Conservation (phyloP, 2,329 filamentous ascomycete genomes). For the Nemania sp. region DNA sequence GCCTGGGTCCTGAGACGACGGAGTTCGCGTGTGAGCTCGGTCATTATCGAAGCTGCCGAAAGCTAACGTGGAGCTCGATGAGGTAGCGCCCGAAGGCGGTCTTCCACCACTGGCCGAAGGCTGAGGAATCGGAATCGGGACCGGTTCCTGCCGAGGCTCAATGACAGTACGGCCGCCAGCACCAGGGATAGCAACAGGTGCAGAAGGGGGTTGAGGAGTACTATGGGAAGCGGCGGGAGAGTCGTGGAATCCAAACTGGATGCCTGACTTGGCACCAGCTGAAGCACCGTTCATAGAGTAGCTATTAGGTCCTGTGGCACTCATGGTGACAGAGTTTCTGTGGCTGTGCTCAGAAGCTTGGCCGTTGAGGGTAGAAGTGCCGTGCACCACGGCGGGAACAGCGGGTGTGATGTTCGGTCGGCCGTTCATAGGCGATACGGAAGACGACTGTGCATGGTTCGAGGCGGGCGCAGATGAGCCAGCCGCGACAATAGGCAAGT, state of each 20-base stretch:
- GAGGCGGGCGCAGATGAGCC: conserved; percentile 56
- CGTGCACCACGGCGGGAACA: conserved; percentile 66
- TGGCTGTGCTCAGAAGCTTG: conserved; percentile 70
- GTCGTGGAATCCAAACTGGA: conserved; percentile 81
- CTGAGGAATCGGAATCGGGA: conserved; percentile 93
- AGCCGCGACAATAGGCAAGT: conserved; percentile 57
- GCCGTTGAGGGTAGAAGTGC: conserved; percentile 70
- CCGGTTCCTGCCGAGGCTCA: conserved; percentile 86
- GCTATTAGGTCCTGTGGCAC: conserved; percentile 75
- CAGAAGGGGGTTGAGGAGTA: conserved; percentile 62
- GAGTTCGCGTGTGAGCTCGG: conserved; percentile 67
- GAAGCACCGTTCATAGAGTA: conserved; percentile 78
- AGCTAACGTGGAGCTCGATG: conserved; percentile 67
- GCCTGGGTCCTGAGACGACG: conserved; percentile 63
- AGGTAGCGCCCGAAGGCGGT: conserved; percentile 71
- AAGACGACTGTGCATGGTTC: conserved; percentile 66
- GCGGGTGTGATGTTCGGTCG: conserved; percentile 71
- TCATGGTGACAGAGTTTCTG: conserved; percentile 91
- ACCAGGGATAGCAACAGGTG: conserved; percentile 65
- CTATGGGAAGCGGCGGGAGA: conserved; percentile 69
- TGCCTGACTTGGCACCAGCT: conserved; percentile 60
- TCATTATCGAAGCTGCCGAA: conserved; percentile 86
- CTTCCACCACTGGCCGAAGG: conserved; percentile 82
- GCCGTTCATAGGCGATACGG: conserved; percentile 83
- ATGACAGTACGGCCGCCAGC: conserved; percentile 70